Evolutionary conservation across 1,139 yeast genomes (phyloP).

Genomic region (Pichia sp.): DNA sequence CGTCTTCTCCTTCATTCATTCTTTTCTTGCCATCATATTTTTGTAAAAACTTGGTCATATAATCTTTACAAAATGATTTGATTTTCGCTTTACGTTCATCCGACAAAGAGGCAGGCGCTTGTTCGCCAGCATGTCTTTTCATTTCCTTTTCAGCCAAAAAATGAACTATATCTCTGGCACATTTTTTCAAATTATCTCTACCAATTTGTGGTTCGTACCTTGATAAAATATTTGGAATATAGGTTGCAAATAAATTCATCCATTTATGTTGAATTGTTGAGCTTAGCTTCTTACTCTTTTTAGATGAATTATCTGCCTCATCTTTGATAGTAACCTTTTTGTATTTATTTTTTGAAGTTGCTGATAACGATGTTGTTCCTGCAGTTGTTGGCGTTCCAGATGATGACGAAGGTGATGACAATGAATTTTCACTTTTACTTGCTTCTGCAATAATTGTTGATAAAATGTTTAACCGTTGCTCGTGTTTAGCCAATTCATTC

Average conservation of each 20-base stretch:
- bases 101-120: conserved; percentile 53
- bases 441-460: conserved; percentile 28
- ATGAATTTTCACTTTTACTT: conserved; percentile 9
- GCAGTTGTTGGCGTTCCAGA: not conserved
- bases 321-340: not conserved
- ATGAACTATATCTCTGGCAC: conserved; percentile 72
- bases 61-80: conserved; percentile 53
- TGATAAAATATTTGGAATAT: conserved; percentile 74
- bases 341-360: not conserved
- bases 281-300: not conserved
- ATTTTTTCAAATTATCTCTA: conserved; percentile 64
- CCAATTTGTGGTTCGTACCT: conserved; percentile 62
- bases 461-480: conserved; percentile 19
- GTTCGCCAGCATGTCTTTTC: conserved; percentile 31
- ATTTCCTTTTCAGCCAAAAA: conserved; percentile 59
- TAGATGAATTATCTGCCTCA: not conserved
- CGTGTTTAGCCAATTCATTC: conserved; percentile 21
- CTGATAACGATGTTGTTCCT: not conserved
- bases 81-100: conserved; percentile 63
- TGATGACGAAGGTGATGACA: not conserved
- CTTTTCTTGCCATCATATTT: conserved; percentile 40
- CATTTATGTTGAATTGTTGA: conserved; percentile 30
- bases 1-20: not conserved
- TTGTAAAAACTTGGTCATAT: conserved; percentile 67
- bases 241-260: conserved; percentile 60